Evolutionary conservation across 2,329 filamentous ascomycete genomes (phyloP).

Genomic region (Thermoascus crustaceus): DNA sequence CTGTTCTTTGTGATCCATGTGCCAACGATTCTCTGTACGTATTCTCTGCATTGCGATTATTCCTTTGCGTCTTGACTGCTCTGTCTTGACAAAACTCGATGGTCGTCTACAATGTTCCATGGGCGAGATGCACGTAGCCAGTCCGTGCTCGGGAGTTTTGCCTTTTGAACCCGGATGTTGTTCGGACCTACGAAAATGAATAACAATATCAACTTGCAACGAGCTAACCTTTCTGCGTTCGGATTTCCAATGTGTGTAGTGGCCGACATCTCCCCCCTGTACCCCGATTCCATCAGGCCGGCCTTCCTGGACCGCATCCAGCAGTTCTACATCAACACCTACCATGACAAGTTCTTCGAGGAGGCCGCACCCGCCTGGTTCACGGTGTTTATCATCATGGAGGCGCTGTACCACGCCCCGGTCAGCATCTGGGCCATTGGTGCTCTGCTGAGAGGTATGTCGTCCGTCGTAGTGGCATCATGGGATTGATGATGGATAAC

Average conservation of each 20-base stretch:
- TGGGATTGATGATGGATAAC: conserved; percentile 1
- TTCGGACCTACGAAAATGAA: neutral
- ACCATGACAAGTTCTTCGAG: conserved; percentile 57
- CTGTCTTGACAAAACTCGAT: too few relatives aligned
- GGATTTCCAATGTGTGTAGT: conserved; percentile 29
- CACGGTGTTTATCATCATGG: conserved; percentile 48
- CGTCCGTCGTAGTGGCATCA: neutral
- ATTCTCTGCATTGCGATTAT: too few relatives aligned
- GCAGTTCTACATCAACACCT: conserved; percentile 51
- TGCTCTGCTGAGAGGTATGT: conserved; percentile 45
- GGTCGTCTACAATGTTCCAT: too few relatives aligned
- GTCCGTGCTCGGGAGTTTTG: too few relatives aligned
- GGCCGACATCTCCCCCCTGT: conserved; percentile 54
- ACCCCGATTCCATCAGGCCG: conserved; percentile 45
- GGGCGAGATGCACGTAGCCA: too few relatives aligned
- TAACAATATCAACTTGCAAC: conserved; percentile 1
- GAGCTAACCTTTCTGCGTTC: neutral
- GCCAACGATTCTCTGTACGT: conserved; percentile 53
- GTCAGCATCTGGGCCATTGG: conserved; percentile 52
- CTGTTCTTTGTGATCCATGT: conserved; percentile 56
- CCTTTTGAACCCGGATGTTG: too few relatives aligned
- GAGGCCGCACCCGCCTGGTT: conserved; percentile 53
- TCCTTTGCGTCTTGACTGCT: too few relatives aligned
- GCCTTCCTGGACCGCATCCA: conserved; percentile 44
- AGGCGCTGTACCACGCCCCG: conserved; percentile 54